phyloP scores from a whole-genome alignment of 257 asterid species.

The Nicotiana knightiana region DNA sequence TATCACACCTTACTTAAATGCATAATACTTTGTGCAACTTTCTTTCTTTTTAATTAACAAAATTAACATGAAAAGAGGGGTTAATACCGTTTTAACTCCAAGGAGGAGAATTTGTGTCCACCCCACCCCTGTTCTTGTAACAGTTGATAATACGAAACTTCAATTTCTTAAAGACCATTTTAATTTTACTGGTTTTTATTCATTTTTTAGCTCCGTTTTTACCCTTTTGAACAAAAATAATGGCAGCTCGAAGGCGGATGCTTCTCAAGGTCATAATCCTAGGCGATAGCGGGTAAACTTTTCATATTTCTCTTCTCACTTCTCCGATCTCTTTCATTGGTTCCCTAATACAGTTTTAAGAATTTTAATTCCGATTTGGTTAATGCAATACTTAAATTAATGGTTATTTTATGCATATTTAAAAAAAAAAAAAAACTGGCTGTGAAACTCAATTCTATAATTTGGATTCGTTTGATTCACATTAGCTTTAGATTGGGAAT shows the following conservation, averaged over 20 bases:
- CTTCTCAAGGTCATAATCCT: constrained; percentile 66
- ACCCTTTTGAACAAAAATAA: constrained; percentile 3
- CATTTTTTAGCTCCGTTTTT: background rate
- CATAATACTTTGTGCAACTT: too few species aligned
- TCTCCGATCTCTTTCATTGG: background rate
- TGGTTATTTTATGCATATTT: background rate
- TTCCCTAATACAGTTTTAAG: background rate
- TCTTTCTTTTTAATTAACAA: too few species aligned
- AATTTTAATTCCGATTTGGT: background rate
- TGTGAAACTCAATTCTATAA: background rate
- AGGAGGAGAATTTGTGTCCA: background rate
- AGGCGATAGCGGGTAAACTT: constrained; percentile 53
- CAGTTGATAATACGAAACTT: background rate
- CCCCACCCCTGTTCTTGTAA: background rate
- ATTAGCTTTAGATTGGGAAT: too few species aligned
- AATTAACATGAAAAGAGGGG: too few species aligned
- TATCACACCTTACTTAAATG: too few species aligned
- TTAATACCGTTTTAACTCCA: too few species aligned
- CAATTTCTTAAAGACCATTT: background rate
- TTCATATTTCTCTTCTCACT: background rate
- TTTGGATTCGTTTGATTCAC: background rate
- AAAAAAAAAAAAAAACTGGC: too few species aligned
- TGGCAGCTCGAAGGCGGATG: constrained; percentile 57
- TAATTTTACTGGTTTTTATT: background rate
- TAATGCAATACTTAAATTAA: background rate